A percentile compares a stretch with the other conserved stretches of the same genome.
Evolutionary conservation across 345 rosid genomes (phyloP).

Genomic region (Draba incana): DNA sequence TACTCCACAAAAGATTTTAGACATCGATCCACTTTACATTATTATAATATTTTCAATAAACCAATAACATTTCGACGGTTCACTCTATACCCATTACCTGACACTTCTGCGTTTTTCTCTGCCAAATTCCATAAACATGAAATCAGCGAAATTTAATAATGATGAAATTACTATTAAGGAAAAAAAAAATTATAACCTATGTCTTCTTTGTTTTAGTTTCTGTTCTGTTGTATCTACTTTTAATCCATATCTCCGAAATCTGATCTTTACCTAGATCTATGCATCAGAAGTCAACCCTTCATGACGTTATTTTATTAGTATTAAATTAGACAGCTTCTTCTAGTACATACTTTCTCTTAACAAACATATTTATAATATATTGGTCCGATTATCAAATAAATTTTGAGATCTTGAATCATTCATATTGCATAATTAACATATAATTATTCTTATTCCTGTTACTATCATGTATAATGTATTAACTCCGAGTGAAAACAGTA

Average conservation of each 20-base stretch:
- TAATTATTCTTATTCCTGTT: not conserved
- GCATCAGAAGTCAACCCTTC: slow-evolving; percentile 42
- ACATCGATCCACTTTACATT: slow-evolving; percentile 40
- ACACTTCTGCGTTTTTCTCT: slow-evolving; percentile 43
- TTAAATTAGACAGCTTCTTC: slow-evolving; percentile 37
- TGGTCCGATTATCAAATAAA: slow-evolving; percentile 23
- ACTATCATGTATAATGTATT: not conserved
- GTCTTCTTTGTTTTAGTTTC: slow-evolving; percentile 28
- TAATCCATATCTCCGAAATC: slow-evolving; percentile 38
- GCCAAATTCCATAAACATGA: slow-evolving; percentile 33
- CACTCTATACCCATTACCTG: slow-evolving; percentile 41
- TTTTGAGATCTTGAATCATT: slow-evolving; percentile 33
- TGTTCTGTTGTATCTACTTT: slow-evolving; percentile 43
- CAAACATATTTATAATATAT: slow-evolving; percentile 22
- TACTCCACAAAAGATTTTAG: slow-evolving; percentile 36
- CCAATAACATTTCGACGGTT: slow-evolving; percentile 44
- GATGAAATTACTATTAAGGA: not conserved
- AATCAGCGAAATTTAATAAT: slow-evolving; percentile 12
- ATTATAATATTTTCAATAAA: slow-evolving; percentile 23
- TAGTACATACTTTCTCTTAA: slow-evolving; percentile 30
- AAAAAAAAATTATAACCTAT: not conserved
- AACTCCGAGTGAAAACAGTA: slow-evolving; percentile 3
- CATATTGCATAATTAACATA: slow-evolving; percentile 24
- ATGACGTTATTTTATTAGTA: slow-evolving; percentile 35
- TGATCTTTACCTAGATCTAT: slow-evolving; percentile 41